phyloP scores from a whole-genome alignment of 2,329 filamentous ascomycete species.

The Cladosporium phlei region DNA sequence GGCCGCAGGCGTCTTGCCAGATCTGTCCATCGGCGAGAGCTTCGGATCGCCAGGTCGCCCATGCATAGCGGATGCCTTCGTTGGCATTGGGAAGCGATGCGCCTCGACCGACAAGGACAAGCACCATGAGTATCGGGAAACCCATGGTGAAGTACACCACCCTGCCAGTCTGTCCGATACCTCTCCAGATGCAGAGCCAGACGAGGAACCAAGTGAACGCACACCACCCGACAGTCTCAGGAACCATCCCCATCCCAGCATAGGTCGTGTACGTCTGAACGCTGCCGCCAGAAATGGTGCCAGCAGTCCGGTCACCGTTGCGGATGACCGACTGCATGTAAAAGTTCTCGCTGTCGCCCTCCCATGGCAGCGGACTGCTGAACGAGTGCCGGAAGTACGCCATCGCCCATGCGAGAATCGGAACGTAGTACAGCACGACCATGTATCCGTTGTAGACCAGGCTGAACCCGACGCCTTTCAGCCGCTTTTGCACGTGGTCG shows the following conservation, averaged over 20 bases:
- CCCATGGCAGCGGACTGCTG: slow-evolving; percentile 51
- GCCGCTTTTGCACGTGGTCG: slow-evolving; percentile 47
- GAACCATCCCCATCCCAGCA: slow-evolving; percentile 44
- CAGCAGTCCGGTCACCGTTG: slow-evolving; percentile 42
- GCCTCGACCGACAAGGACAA: slow-evolving; percentile 53
- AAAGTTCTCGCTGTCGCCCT: slow-evolving; percentile 47
- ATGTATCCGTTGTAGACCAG: slow-evolving; percentile 51
- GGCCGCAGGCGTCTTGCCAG: slow-evolving; percentile 56
- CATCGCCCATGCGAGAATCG: slow-evolving; percentile 57
- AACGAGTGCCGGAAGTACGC: slow-evolving; percentile 55
- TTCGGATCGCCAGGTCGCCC: slow-evolving; percentile 46
- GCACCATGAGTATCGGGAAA: slow-evolving; percentile 52
- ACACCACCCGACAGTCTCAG: slow-evolving; percentile 56
- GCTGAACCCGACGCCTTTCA: slow-evolving; percentile 52
- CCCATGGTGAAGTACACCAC: slow-evolving; percentile 62
- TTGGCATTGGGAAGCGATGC: slow-evolving; percentile 52
- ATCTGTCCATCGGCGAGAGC: slow-evolving; percentile 49
- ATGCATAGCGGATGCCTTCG: slow-evolving; percentile 47
- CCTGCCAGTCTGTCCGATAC: slow-evolving; percentile 53
- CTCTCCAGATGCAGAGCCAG: slow-evolving; percentile 56
- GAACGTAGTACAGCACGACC: slow-evolving; percentile 53
- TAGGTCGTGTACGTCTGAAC: slow-evolving; percentile 47
- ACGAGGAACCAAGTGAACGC: slow-evolving; percentile 57
- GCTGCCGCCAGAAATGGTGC: slow-evolving; percentile 31
- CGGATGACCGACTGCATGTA: slow-evolving; percentile 48